Base-by-base conservation (phyloP, 2,329 filamentous ascomycete species). In the Phoma sp. region DNA sequence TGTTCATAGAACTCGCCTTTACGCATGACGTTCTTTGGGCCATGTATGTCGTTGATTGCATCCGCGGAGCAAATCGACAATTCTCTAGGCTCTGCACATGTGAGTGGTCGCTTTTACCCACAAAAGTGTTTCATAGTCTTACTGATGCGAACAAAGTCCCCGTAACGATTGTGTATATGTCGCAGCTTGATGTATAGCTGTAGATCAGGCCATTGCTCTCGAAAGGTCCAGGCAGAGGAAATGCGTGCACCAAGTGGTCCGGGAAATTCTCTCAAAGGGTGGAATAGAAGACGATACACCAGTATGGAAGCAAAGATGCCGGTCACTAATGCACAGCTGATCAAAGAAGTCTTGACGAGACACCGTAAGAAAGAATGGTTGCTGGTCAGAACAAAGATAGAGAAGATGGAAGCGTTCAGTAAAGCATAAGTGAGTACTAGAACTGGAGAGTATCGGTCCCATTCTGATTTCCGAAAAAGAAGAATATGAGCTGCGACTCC, bases 1-100 rank as follows among this genome's bases (percentile, higher is more conserved):
- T 60, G 53, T n/a, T 63, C 58, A 37, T 72, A 71, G 32, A 62
- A 73, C 4, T 63, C 49, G 2, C 59, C 64, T 42, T 71, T 73
- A 1, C 4, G 38, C n/a, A 64, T 66, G 10, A 42, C 53, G 13
- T 52, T 64, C 25, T 42, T 50, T 3, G 57, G 52, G 0, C 65
- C 65, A 14, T 67, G 61, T 18, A 71, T 46, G 10, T 60, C 57
- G 14, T 44, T 44, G 25, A 69, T 53, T 3, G 64, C 62, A 35
- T 60, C 58, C 11, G 62, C 58, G 39, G 65, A 55, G 10, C 59
- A 51, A 4, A 69, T 62, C 1, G 66, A 63, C 7, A 68, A 36
- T 30, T 68, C 66, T 11, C 62, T 58, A n/a, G 64, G 65, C 23
- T 57, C 61, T 62, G 5, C 9, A 14, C 45, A 42, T 53, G 4